These are phyloP conservation scores for Chrysopogon serrulatus DNA, from an alignment of 176 grass and related monocot species.

Conservation along the genomic window DNA sequence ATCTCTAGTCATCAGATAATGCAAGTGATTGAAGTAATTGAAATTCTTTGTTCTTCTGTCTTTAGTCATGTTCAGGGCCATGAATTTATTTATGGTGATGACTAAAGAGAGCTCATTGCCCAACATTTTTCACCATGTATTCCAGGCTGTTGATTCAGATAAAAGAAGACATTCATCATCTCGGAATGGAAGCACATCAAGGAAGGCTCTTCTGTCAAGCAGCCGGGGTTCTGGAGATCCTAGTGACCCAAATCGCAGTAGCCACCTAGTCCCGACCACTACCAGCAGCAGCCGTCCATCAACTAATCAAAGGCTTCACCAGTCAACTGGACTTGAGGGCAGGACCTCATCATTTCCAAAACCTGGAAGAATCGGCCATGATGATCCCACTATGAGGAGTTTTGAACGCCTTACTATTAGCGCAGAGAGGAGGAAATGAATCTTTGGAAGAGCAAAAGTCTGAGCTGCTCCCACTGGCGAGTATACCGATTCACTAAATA, in stretches of 20 bases:
- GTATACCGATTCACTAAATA: neutral
- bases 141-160: conserved; percentile 49
- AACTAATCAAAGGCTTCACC: conserved; percentile 70
- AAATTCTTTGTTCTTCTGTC: neutral
- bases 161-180: conserved; percentile 51
- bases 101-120: neutral
- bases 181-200: conserved; percentile 65
- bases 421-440: conserved; percentile 69
- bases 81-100: neutral
- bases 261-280: conserved; percentile 54
- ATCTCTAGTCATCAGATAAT: neutral
- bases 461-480: conserved; percentile 10
- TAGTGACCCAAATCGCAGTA: conserved; percentile 41
- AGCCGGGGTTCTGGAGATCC: conserved; percentile 63
- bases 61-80: neutral
- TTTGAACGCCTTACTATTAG: conserved; percentile 82
- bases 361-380: conserved; percentile 38
- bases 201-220: conserved; percentile 62
- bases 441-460: conserved; percentile 9
- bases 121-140: conserved; percentile 12
- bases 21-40: neutral
- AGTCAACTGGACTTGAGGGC: conserved; percentile 60
- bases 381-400: conserved; percentile 51
- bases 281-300: conserved; percentile 49
- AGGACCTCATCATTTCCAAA: conserved; percentile 47